A percentile compares a stretch with the other conserved stretches of the same genome.
Conservation (phyloP, 257 asterid genomes). For the Paraleonurus japonicus region DNA sequence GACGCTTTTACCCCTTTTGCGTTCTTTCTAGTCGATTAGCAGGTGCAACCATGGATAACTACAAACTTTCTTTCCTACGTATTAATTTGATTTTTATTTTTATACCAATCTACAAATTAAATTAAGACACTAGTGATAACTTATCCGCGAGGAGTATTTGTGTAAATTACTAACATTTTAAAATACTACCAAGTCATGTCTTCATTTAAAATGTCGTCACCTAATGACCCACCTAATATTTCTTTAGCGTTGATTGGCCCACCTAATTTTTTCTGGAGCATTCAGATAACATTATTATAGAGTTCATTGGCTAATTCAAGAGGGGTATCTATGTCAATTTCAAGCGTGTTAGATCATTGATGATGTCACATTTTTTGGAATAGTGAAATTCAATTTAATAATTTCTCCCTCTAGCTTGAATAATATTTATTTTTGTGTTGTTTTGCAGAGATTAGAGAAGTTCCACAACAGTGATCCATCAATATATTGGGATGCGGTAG, state of each 20-base stretch:
- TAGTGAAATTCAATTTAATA: neutral
- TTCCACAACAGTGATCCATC: constrained; percentile 63
- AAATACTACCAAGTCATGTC: neutral
- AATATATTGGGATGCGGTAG: constrained; percentile 60
- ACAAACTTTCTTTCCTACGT: no score
- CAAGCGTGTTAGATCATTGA: neutral
- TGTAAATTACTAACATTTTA: neutral
- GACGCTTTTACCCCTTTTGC: neutral
- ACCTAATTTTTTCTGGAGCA: neutral
- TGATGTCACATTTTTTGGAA: neutral
- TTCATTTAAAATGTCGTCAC: neutral
- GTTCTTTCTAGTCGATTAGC: no score
- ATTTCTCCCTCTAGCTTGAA: no score
- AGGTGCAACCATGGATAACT: neutral
- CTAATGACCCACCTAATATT: neutral
- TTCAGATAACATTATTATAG: neutral
- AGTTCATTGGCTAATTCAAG: neutral
- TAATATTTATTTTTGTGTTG: no score
- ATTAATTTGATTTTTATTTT: no score
- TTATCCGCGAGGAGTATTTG: neutral
- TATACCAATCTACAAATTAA: neutral
- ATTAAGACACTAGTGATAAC: neutral
- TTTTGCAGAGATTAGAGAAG: constrained; percentile 66
- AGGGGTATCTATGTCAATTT: neutral
- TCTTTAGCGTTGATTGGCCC: neutral